Evolutionary conservation across 2,329 filamentous ascomycete species (phyloP).

Genomic region (Ophiostoma fasciatum): DNA sequence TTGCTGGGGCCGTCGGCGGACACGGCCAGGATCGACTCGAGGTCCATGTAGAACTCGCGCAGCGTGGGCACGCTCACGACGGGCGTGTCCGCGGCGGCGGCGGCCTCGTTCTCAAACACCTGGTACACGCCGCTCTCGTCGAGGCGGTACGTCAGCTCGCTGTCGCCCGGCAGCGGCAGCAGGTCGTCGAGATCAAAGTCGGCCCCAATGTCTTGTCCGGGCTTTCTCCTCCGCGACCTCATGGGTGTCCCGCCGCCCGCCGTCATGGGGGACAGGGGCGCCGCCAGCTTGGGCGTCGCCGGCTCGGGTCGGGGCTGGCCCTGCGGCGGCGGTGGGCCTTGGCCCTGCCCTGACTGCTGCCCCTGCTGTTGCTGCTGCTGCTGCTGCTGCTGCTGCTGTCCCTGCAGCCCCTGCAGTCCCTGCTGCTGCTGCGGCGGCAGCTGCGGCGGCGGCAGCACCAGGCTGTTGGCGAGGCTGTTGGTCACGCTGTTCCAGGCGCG

Average conservation of each 20-base stretch:
- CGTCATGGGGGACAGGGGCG: neutral
- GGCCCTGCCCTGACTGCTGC: neutral
- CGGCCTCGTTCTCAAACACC: conserved; percentile 60
- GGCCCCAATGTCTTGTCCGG: conserved; percentile 78
- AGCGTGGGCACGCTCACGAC: conserved; percentile 78
- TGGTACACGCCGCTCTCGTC: conserved; percentile 84
- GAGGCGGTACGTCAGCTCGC: conserved; percentile 60
- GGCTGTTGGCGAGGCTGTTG: conserved; percentile 34
- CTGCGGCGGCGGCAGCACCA: conserved; percentile 24
- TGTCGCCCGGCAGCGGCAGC: conserved; percentile 54
- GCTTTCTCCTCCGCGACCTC: conserved; percentile 53
- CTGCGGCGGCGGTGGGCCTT: too few species aligned
- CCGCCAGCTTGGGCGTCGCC: neutral
- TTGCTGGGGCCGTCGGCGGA: conserved; percentile 93
- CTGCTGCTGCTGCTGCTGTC: conserved; percentile 8
- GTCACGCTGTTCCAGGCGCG: conserved; percentile 21
- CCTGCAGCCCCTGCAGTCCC: neutral
- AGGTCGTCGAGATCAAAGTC: conserved; percentile 77
- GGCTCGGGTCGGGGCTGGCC: too few species aligned
- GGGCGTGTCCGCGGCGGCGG: conserved; percentile 48
- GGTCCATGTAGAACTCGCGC: conserved; percentile 88
- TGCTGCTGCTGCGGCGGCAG: too few species aligned
- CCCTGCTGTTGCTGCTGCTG: conserved; percentile 8
- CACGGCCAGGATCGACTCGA: conserved; percentile 74
- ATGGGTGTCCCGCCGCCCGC: conserved; percentile 9